Conservation (phyloP, 495 filamentous ascomycete genomes). For the Chlorociboria aeruginascens region DNA sequence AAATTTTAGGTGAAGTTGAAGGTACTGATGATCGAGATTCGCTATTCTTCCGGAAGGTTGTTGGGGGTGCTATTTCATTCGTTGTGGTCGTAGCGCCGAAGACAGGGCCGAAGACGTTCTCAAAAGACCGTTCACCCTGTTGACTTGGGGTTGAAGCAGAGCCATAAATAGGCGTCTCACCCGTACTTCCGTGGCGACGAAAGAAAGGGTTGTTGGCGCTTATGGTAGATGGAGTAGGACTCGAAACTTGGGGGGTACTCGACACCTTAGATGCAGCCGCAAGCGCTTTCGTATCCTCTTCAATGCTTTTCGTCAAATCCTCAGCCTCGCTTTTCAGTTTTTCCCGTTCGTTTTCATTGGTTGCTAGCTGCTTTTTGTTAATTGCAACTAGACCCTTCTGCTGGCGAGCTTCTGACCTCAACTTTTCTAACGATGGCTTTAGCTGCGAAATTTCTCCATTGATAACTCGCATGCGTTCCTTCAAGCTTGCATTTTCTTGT, state of each 20-base stretch:
- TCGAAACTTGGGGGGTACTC: slow-evolving; percentile 38
- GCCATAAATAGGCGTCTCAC: slow-evolving; percentile 49
- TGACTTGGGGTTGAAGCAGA: slow-evolving; percentile 32
- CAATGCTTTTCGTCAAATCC: slow-evolving; percentile 50
- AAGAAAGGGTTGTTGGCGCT: slow-evolving; percentile 90
- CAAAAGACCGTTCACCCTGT: slow-evolving; percentile 61
- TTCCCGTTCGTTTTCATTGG: slow-evolving; percentile 76
- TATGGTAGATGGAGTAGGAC: slow-evolving; percentile 60
- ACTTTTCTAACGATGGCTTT: slow-evolving; percentile 80
- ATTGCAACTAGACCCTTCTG: slow-evolving; percentile 94
- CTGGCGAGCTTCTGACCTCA: slow-evolving; percentile 78
- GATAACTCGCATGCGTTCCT: slow-evolving; percentile 72
- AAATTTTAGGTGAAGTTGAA: slow-evolving; percentile 9
- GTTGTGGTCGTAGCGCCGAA: slow-evolving; percentile 36
- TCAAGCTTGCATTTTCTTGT: slow-evolving; percentile 73
- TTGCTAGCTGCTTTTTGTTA: slow-evolving; percentile 92
- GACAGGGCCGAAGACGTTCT: slow-evolving; percentile 79
- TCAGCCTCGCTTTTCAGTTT: slow-evolving; percentile 71
- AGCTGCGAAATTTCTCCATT: slow-evolving; percentile 74
- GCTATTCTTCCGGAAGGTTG: slow-evolving; percentile 56
- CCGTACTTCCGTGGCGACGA: slow-evolving; percentile 53
- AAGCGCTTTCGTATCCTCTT: slow-evolving; percentile 31
- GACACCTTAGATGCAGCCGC: slow-evolving; percentile 22
- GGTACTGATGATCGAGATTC: slow-evolving; percentile 3
- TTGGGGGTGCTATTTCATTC: slow-evolving; percentile 32